These are phyloP conservation scores for Exidia glandulosa DNA, from an alignment of 768 basidiomycete genomes.

Conservation along the genomic window DNA sequence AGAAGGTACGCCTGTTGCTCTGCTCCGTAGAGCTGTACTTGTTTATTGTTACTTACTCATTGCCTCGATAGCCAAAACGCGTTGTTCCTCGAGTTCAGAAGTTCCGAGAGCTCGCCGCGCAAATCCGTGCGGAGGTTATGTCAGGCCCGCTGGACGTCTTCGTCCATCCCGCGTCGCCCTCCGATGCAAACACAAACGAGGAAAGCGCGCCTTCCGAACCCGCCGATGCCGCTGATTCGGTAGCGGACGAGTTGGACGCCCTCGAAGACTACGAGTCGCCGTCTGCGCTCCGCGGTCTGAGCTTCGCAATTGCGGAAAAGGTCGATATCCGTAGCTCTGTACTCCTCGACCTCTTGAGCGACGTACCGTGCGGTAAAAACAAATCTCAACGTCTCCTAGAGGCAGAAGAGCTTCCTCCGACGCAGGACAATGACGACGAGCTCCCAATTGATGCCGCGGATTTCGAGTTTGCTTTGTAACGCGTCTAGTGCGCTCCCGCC, in stretches of 20 bases:
- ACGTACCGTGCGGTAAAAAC: background rate
- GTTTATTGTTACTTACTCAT: background rate
- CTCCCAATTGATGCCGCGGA: background rate
- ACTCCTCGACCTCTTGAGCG: no score
- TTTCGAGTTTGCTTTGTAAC: background rate
- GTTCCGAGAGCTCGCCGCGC: background rate
- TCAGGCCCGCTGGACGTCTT: background rate
- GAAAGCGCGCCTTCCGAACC: background rate
- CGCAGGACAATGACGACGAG: background rate
- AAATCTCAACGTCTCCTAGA: background rate
- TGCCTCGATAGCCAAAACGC: background rate
- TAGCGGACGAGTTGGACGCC: no score
- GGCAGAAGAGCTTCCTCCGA: background rate
- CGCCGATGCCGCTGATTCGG: background rate
- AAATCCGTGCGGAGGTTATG: background rate
- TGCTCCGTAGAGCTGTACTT: no score
- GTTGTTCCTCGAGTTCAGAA: background rate
- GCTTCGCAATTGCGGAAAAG: no score
- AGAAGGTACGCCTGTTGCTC: no score
- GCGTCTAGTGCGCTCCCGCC: background rate
- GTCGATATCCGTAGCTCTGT: no score
- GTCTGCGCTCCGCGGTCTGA: no score
- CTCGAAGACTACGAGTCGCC: no score
- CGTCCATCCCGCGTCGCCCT: background rate
- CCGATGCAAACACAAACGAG: background rate